These are phyloP conservation scores for Niveomyces coronatus DNA, from an alignment of 2,329 filamentous ascomycete genomes.

Conservation along the genomic window DNA sequence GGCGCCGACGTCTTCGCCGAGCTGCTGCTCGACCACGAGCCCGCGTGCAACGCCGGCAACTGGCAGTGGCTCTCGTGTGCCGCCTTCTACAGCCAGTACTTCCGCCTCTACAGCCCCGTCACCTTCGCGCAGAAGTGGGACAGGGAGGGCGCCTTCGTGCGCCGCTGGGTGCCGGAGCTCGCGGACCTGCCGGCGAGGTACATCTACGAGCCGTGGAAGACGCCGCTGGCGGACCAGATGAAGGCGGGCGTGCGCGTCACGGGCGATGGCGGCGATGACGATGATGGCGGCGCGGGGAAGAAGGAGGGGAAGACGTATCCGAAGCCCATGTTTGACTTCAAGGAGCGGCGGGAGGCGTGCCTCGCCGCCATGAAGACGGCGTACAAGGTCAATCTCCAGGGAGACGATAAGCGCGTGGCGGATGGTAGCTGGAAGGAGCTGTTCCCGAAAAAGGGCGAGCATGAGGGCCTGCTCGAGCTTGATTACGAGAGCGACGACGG, in stretches of 20 bases:
- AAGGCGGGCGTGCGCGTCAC: constrained; percentile 54
- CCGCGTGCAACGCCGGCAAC: constrained; percentile 63
- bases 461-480: constrained; percentile 24
- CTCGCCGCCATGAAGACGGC: constrained; percentile 60
- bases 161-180: constrained; percentile 58
- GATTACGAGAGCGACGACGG: constrained; percentile 24
- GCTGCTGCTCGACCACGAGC: constrained; percentile 63
- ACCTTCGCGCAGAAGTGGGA: constrained; percentile 71
- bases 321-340: constrained; percentile 70
- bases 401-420: constrained; percentile 49
- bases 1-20: constrained; percentile 72
- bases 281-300: constrained; percentile 18
- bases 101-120: constrained; percentile 58
- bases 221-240: constrained; percentile 56
- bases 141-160: constrained; percentile 52
- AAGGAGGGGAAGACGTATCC: constrained; percentile 45
- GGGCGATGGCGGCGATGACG: constrained; percentile 35
- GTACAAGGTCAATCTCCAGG: constrained; percentile 54
- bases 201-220: constrained; percentile 74
- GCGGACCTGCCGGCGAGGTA: constrained; percentile 51
- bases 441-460: constrained; percentile 32
- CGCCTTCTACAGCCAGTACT: constrained; percentile 66
- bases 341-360: constrained; percentile 49
- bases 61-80: constrained; percentile 73
- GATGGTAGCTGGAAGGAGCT: constrained; percentile 46